Base-by-base conservation (phyloP, 176 grass and related monocot genomes). In the Avena insularis region DNA sequence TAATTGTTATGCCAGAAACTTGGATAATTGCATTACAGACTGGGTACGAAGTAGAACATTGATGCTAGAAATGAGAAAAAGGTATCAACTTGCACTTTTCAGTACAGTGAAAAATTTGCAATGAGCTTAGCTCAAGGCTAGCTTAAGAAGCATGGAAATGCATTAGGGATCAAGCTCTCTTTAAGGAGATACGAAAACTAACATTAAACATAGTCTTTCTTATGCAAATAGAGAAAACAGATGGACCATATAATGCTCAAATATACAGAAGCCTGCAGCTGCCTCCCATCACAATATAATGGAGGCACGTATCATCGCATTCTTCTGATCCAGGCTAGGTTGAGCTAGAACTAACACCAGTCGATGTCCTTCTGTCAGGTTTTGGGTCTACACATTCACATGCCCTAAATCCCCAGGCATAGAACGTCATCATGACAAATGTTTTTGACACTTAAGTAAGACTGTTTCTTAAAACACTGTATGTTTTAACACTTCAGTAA, bases 51-150 rank as follows among this genome's bases (percentile, higher is more conserved):
- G 6, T 48, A 77, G 38, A 73, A 16, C 21, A 54, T 78, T 78
- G 62, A 82, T 64, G 31, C 73, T n/a, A 83, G n/a, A 83, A 71
- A 84, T 15, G 83, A 83, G 6, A 84, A 56, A 47, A 25, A 20
- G 62, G 79, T 9, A 64, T 86, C 62, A 82, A 60, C 29, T 64
- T 36, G 45, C 72, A 86, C 27, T 64, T 78, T 87, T 56, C 55
- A 87, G 50, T 64, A 47, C 15, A 62, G 45, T 86, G 12, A 21
- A 48, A 48, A 82, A 54, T 51, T 72, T 79, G 35, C 48, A 83
- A 86, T 23, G 31, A 14, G 66, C 50, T 72, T 13, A 64, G 31
- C 73, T 63, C 31, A 90, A 77, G 15, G 70, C 29, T 36, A 89
- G 71, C 25, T 86, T 78, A 90, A 90, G 35, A 54, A 54, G 48